Base-by-base conservation (phyloP, 202 grass and related monocot genomes). In the Bolboschoenoplectus hybrid region DNA sequence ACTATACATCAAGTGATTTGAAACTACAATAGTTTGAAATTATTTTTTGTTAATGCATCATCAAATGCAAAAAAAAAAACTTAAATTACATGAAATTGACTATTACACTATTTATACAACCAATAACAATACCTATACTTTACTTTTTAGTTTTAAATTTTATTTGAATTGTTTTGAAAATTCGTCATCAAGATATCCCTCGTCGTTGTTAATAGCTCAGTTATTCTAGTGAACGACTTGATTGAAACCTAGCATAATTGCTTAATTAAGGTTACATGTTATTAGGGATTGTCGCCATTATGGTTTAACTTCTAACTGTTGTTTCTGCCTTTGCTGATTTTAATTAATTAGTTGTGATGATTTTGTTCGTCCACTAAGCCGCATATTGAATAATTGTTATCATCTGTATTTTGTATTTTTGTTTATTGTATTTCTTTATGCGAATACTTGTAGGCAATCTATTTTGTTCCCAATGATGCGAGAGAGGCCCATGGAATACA, bases 211-310 rank as follows among this genome's bases (percentile, higher is more conserved):
- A 26, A 26, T 61, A 61, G 17, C 6, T 58, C 5, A 58, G 55
- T 58, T 4, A 58, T 58, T 63, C 5, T 20, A 63, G 19, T 64
- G 6, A 10, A 34, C 5, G 56, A 64, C 62, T 34, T 64, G 62
- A 64, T 64, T 64, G 62, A 64, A 9, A 64, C 62, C 62, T 32
- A 17, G 7, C 34, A 32, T 64, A n/a, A 34, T 64, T 64, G 62
- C 62, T 64, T 64, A 64, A 64, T 64, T 64, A 34, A 19, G n/a
- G 20, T 64, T 64, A 6, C 20, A 64, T 72, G 68, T 72, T 72
- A 69, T 45, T 46, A 47, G 68, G 68, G 41, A n/a, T 45, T 45
- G 9, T 72, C 8, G 43, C 2, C 5, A 5, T 3, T 2, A 61
- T 61, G 57, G 57, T 61, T 61, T n/a, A 61, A 40, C 17, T 40